These are phyloP conservation scores for Monosporascus sp. DNA, from an alignment of 2,329 filamentous ascomycete species.

Conservation along the genomic window DNA sequence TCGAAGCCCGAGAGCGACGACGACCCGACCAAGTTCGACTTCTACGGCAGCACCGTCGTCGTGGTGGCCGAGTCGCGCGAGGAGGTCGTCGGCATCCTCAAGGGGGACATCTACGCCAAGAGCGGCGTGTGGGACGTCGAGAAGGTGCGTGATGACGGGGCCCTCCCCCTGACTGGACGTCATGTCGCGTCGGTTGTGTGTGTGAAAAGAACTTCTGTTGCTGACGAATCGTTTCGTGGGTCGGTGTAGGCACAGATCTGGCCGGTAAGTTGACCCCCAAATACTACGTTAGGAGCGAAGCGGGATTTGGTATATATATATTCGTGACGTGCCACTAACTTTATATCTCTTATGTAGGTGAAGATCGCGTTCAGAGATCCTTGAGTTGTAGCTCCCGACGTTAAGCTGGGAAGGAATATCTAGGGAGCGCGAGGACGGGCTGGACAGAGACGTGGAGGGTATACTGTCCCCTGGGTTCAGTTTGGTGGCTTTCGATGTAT, in stretches of 20 bases:
- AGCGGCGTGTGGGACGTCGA: constrained; percentile 76
- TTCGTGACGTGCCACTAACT: neutral
- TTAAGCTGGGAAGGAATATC: neutral
- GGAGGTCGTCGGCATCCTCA: constrained; percentile 61
- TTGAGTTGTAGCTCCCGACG: constrained; percentile 5
- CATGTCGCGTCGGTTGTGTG: no score
- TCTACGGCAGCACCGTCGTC: constrained; percentile 69
- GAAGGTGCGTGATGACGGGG: constrained; percentile 38
- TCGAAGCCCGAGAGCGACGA: constrained; percentile 58
- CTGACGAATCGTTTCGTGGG: no score
- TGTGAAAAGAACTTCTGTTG: no score
- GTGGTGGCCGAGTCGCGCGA: constrained; percentile 61
- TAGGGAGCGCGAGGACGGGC: no score
- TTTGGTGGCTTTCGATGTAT: no score
- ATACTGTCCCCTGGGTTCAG: no score
- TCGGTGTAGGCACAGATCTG: constrained; percentile 40
- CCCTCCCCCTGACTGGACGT: no score
- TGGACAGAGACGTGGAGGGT: no score
- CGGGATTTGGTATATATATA: neutral
- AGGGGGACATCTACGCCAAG: constrained; percentile 66
- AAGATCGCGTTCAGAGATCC: constrained; percentile 36
- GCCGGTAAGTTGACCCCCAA: constrained; percentile 29
- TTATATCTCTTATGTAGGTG: constrained; percentile 20
- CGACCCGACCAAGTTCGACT: constrained; percentile 40
- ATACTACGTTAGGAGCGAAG: no score